Conservation (phyloP, 176 grass and related monocot species). For the Phyllostachys edulis region DNA sequence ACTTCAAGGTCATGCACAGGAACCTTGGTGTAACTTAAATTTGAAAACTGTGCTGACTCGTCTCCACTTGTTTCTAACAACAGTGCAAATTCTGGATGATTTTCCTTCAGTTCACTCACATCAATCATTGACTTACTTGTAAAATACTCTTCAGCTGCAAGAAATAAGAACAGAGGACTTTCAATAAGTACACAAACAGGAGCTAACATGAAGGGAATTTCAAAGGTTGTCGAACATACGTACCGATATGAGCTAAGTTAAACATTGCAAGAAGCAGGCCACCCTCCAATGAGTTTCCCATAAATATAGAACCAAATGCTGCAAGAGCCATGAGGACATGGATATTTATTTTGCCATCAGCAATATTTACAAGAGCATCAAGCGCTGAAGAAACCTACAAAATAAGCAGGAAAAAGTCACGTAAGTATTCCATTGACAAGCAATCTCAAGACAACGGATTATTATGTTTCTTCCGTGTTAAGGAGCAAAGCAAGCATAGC, state of each 20-base stretch:
- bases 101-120: slow-evolving; percentile 93
- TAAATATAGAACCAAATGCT: slow-evolving; percentile 97
- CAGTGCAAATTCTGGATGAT: slow-evolving; percentile 87
- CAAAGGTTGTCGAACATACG: slow-evolving; percentile 1
- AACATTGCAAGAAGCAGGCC: slow-evolving; percentile 99
- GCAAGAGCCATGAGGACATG: slow-evolving; percentile 98
- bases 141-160: slow-evolving; percentile 93
- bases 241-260: slow-evolving; percentile 98
- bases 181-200: background rate
- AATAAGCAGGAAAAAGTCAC: slow-evolving; percentile 24
- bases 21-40: slow-evolving; percentile 81
- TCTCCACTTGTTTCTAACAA: slow-evolving; percentile 66
- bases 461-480: background rate
- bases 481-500: background rate
- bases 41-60: slow-evolving; percentile 60
- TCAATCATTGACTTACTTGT: slow-evolving; percentile 93
- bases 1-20: slow-evolving; percentile 95
- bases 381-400: slow-evolving; percentile 86
- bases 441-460: background rate
- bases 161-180: slow-evolving; percentile 9
- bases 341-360: slow-evolving; percentile 89
- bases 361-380: slow-evolving; percentile 91
- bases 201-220: background rate
- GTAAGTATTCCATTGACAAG: background rate
- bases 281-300: slow-evolving; percentile 96